Evolutionary conservation across 192 early-diverging fungal genomes (phyloP).

Genomic region (Coemansia sp.): DNA sequence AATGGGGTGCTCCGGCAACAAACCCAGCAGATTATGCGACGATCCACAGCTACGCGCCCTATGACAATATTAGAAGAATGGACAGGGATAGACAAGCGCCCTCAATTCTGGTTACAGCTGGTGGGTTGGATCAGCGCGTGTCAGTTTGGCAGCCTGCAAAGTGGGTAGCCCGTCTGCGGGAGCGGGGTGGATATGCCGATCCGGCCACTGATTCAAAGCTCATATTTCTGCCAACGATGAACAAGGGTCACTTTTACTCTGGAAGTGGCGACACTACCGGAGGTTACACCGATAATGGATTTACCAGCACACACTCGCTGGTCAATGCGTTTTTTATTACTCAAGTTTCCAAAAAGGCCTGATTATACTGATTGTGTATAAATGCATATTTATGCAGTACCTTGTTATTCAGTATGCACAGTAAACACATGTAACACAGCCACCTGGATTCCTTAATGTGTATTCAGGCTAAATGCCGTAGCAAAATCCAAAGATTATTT

Average conservation of each 20-base stretch:
- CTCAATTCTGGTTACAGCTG: conserved; percentile 72
- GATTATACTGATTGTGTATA: not conserved
- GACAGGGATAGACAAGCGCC: conserved; percentile 22
- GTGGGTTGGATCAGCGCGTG: conserved; percentile 79
- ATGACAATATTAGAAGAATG: conserved; percentile 59
- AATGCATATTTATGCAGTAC: not conserved
- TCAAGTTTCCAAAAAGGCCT: not conserved
- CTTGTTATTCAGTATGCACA: not conserved
- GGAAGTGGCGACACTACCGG: not conserved
- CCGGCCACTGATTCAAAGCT: conserved; percentile 12
- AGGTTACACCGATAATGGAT: conserved; percentile 1
- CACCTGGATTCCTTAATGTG: too few relatives aligned
- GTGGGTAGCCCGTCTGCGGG: conserved; percentile 76
- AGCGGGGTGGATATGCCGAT: conserved; percentile 21
- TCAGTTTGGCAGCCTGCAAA: conserved; percentile 84
- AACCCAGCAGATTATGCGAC: conserved; percentile 56
- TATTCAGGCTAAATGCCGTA: too few relatives aligned
- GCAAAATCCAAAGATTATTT: too few relatives aligned
- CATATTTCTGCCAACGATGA: conserved; percentile 26
- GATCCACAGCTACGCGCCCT: conserved; percentile 66
- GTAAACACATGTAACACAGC: not conserved
- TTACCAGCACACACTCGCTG: conserved; percentile 27
- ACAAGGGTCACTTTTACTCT: conserved; percentile 41
- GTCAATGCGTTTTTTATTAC: conserved; percentile 40
- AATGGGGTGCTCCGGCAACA: conserved; percentile 72